Base-by-base conservation (phyloP, 2,329 filamentous ascomycete species). In the Leptographium lundbergii region DNA sequence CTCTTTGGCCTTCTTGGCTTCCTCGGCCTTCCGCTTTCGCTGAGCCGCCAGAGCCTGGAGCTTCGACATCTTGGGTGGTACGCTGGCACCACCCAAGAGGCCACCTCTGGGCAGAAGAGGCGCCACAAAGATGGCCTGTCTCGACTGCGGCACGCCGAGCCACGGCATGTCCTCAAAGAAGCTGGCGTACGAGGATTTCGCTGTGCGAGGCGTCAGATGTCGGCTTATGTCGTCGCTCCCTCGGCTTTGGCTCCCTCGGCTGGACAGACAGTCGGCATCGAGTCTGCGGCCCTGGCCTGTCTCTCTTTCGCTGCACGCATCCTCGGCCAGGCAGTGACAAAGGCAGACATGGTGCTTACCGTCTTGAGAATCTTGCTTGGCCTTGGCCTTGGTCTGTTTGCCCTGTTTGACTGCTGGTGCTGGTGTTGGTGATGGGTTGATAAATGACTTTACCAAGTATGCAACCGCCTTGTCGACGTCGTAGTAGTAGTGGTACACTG, bases 401-500 rank as follows among this genome's bases (percentile, higher is more conserved):
- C 67, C 60, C 11, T 72, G 66, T 65, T 78, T 78, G 19, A 70
- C 68, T 27, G 67, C 64, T 22, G 74, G 68, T 52, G 74, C 6
- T 27, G 45, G 78, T n/a, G 70, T 68, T 27, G 67, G 64, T 22
- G 74, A 68, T 52, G 74, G 74, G 9, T 74, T 71, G 64, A 82
- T 74, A 63, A 75, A 81, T 36, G 77, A 85, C 78, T 85, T 87
- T 63, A 84, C 81, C 60, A 99, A 73, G 68, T 95, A 96, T 59
- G 81, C 78, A 45, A 95, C 86, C 1, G 89, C 84, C 72, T 96
- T 96, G 60, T 85, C 87, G 34, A 96, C 78, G 67, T 99, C 91
- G 69, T 91, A 97, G 71, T 92, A 97, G 72, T 96, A 96, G 72
- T 99, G 84, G 90, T 91, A 97, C 19, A 99, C 73, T 0, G 91